Evolutionary conservation across 345 rosid genomes (phyloP), one percentile per base, ranked within the genome.

Genomic region (Moricandia arvensis): DNA sequence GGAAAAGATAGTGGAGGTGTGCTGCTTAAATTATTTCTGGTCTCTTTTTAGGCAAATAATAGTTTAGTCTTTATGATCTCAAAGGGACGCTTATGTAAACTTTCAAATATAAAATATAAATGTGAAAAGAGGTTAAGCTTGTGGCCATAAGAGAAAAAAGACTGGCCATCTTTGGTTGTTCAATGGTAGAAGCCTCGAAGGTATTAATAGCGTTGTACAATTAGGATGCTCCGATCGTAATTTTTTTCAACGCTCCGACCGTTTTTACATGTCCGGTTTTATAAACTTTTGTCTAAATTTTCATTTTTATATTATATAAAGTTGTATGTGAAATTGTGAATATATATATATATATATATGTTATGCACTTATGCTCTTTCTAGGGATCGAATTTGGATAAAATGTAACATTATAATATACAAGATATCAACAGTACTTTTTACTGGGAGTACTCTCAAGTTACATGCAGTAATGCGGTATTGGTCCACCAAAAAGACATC

Each of bases 1-100:
- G 13, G 8, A 45, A 17, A 77, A 68, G 76, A 33, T 65, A 77
- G 80, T 77, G 80, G 80, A 77, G 15, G 31, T 77, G 55, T 64
- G 71, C 75, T 71, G 76, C 54, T 65, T 33, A 71, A 70, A 76
- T 70, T 18, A 63, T 69, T 30, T 76, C 0, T 34, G 41, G 45
- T 27, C 17, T 67, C 49, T 18, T 13, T 75, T 24, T 38, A 41
- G 35, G 60, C 61, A 68, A 61, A 67, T 47, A 15, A 26, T 59
- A 33, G n/a, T 17, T 0, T 75, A 61, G 59, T 76, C 58, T 76
- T 76, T 76, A 41, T 5, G 59, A 69, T 76, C 51, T 21, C 59
- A 69, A 61, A 75, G 74, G 16, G 75, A 41, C 75, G 31, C 49
- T 35, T 47, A 7, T 67, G 16, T 53, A 69, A 26, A 16, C 10